Evolutionary conservation across 2,329 filamentous ascomycete species (phyloP).

Genomic region (Sclerotinia trifoliorum): DNA sequence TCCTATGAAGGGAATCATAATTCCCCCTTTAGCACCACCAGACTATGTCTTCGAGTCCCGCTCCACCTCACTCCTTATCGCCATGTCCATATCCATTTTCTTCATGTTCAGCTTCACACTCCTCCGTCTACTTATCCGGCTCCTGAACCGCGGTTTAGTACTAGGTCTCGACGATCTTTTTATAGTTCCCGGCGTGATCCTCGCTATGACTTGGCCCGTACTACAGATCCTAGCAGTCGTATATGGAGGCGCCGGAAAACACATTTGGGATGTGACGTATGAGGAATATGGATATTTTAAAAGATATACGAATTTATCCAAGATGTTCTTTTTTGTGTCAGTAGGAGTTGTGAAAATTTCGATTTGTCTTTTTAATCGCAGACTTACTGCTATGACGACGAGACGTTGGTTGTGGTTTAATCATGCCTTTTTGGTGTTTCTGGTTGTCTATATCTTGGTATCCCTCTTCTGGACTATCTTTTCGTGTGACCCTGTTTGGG

Average conservation of each 20-base stretch:
- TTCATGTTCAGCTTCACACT: conserved; percentile 38
- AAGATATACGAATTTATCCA: conserved; percentile 81
- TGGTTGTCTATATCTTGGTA: conserved; percentile 1
- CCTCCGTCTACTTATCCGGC: conserved; percentile 36
- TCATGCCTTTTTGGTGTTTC: conserved; percentile 33
- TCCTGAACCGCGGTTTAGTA: conserved; percentile 34
- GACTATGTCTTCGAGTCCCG: conserved; percentile 35
- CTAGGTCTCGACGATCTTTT: conserved; percentile 42
- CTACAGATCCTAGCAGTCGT: conserved; percentile 36
- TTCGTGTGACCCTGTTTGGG: conserved; percentile 4
- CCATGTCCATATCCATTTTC: conserved; percentile 37
- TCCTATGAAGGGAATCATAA: conserved; percentile 26
- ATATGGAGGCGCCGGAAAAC: conserved; percentile 36
- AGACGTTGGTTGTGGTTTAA: conserved; percentile 38
- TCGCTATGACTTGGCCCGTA: conserved; percentile 37
- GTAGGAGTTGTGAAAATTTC: conserved; percentile 43
- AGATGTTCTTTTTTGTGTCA: conserved; percentile 98
- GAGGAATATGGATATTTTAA: conserved; percentile 48
- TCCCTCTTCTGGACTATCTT: conserved; percentile 17
- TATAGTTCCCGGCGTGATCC: conserved; percentile 38
- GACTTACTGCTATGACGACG: conserved; percentile 40
- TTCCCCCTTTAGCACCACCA: conserved; percentile 9
- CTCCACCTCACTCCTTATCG: conserved; percentile 35
- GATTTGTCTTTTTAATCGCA: conserved; percentile 42
- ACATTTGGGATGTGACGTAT: conserved; percentile 41